Evolutionary conservation across 2,329 filamentous ascomycete genomes (phyloP), one percentile per base, ranked within the genome.

Genomic region (Colletotrichum destructivum): DNA sequence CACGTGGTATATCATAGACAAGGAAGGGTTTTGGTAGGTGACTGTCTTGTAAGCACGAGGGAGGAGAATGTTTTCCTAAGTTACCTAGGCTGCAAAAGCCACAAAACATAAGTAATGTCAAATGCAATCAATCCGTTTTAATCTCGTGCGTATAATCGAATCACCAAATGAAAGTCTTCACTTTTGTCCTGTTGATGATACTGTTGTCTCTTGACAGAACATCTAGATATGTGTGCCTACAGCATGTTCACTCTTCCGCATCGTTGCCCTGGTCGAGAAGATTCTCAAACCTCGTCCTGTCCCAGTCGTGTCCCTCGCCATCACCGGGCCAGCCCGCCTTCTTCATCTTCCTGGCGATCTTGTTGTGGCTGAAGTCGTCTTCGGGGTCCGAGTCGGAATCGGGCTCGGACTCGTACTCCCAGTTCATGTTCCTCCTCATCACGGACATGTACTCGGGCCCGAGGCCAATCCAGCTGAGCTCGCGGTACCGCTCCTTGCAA

Each of bases 311-410:
- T 1, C 64, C 71, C 26, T 72, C 59, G 5, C 71, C 71, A 12
- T 72, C 54, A 11, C 65, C 71, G n/a, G 71, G 73, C 65, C 71
- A 73, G 13, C 73, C 73, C 23, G 62, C 71, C 62, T 62, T 62
- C 40, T 38, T 59, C 61, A 74, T 70, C 66, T 52, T 65, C 63
- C 55, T 62, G 15, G 70, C 73, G 5, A 66, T n/a, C 15, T 47
- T 62, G 5, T 55, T 63, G 12, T 73, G 70, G 12, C 31, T 35
- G 31, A 35, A 35, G 31, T 72, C 62, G 16, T 69, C 67, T 15
- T 66, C 67, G 3, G 31, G 31, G 31, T 35, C 31, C 31, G 31
- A 35, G 31, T 35, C 31, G 31, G 31, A 35, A 35, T 35, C 31
- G 31, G 31, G 8, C 31, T 35, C 31, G 31, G 31, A 35, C 31